Conservation (phyloP, 805 yeast species). For the Pichia cephalocereana region DNA sequence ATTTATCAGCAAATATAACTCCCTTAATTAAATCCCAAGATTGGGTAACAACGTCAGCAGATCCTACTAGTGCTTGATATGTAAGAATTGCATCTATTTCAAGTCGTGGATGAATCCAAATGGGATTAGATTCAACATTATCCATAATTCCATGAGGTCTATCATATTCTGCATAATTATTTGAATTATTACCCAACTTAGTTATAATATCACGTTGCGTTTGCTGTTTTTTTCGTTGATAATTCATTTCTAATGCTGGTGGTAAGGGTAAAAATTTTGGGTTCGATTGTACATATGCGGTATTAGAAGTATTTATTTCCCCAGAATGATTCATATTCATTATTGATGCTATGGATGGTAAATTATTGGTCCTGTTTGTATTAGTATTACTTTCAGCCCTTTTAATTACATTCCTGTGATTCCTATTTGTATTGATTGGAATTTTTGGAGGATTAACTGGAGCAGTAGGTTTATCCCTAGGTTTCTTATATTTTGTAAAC, state of each 20-base stretch:
- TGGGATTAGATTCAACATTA: constrained; percentile 16
- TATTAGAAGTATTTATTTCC: background rate
- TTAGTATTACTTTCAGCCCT: no score
- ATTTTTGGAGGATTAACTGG: no score
- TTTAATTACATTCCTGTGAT: no score
- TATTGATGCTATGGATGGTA: background rate
- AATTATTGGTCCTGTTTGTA: background rate
- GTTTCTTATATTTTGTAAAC: background rate
- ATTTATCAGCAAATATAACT: constrained; percentile 23
- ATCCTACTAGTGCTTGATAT: constrained; percentile 19
- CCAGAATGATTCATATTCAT: background rate
- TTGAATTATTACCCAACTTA: no score
- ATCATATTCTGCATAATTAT: no score
- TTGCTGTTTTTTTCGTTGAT: constrained; percentile 5
- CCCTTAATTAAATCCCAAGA: constrained; percentile 16
- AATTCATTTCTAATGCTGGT: constrained; percentile 4
- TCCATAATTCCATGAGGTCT: no score
- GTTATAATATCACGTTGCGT: background rate
- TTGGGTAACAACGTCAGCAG: constrained; percentile 13
- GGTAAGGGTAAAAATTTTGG: constrained; percentile 2
- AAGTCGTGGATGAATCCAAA: constrained; percentile 29
- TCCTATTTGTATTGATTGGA: no score
- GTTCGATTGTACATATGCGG: background rate
- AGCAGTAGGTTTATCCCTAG: background rate
- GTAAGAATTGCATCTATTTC: constrained; percentile 24